Evolutionary conservation across 352 stramenopile species (phyloP).

Genomic region (Elongisporangium undulatum): DNA sequence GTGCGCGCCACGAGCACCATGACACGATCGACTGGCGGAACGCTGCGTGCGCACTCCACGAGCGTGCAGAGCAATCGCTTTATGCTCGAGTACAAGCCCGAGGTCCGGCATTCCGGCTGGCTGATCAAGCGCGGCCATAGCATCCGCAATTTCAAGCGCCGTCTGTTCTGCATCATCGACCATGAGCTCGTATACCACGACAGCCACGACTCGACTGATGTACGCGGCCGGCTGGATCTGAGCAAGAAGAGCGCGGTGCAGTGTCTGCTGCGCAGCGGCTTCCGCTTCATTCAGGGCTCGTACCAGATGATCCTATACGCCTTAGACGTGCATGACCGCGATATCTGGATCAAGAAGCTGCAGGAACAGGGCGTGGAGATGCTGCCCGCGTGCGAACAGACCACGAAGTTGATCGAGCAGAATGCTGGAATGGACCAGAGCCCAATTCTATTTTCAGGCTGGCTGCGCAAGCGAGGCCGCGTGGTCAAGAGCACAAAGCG

Average conservation of each 20-base stretch:
- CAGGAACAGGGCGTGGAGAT: constrained; percentile 67
- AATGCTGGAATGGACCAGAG: constrained; percentile 33
- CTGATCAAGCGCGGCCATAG: constrained; percentile 82
- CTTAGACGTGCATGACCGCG: constrained; percentile 64
- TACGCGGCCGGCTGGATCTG: constrained; percentile 73
- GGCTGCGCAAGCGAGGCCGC: constrained; percentile 79
- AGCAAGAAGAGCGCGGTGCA: constrained; percentile 57
- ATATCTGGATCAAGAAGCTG: constrained; percentile 82
- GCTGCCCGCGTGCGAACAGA: constrained; percentile 47
- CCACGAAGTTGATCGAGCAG: constrained; percentile 50
- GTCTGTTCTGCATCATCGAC: constrained; percentile 84
- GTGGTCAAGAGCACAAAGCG: constrained; percentile 86
- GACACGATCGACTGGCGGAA: constrained; percentile 49
- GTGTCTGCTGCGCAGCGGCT: constrained; percentile 68
- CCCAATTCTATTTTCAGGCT: constrained; percentile 68
- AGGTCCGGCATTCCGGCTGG: constrained; percentile 81
- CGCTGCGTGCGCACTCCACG: constrained; percentile 32
- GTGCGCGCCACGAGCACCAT: constrained; percentile 74
- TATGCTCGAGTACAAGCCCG: constrained; percentile 80
- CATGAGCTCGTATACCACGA: constrained; percentile 86
- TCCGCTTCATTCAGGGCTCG: constrained; percentile 67
- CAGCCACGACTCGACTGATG: constrained; percentile 66
- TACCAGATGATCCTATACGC: constrained; percentile 81
- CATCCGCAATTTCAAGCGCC: constrained; percentile 81
- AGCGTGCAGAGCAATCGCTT: constrained; percentile 60